phyloP scores from a whole-genome alignment of 2,329 filamentous ascomycete genomes.

The Aspergillus aculeatinus region DNA sequence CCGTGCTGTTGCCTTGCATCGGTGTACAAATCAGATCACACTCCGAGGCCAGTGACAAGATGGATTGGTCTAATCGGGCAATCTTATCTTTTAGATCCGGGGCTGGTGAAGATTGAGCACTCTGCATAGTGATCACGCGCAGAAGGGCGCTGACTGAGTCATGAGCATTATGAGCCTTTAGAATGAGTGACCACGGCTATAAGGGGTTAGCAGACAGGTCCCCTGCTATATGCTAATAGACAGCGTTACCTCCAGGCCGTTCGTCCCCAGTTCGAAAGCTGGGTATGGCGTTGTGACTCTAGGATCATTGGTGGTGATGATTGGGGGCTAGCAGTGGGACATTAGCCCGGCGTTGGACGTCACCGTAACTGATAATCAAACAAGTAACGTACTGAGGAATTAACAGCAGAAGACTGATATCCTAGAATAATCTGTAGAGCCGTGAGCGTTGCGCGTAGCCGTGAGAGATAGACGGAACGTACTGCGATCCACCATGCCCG shows the following conservation, averaged over 20 bases:
- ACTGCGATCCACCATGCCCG: slow-evolving; percentile 30
- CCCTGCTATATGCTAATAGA: neutral
- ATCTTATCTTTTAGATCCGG: neutral
- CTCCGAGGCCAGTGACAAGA: neutral
- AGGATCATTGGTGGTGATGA: slow-evolving; percentile 20
- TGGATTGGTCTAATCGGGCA: neutral
- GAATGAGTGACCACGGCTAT: slow-evolving; percentile 21
- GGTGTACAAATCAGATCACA: slow-evolving; percentile 10
- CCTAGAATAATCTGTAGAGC: slow-evolving; percentile 18
- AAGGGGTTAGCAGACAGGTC: neutral
- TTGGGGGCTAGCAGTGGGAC: slow-evolving; percentile 17
- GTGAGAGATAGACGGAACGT: neutral
- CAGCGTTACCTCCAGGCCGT: slow-evolving; percentile 19
- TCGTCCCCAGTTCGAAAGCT: slow-evolving; percentile 12
- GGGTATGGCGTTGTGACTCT: slow-evolving; percentile 28
- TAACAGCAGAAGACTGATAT: slow-evolving; percentile 22
- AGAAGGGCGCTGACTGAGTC: neutral
- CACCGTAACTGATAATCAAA: neutral
- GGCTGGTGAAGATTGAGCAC: neutral
- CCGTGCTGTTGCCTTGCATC: neutral
- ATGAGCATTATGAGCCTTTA: neutral
- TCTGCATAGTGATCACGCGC: neutral
- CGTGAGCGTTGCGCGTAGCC: neutral
- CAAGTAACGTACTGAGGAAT: slow-evolving; percentile 14
- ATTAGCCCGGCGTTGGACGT: neutral